Evolutionary conservation across 768 basidiomycete species (phyloP), one percentile per base, ranked within the genome.

Genomic region (Ramaria sp.): DNA sequence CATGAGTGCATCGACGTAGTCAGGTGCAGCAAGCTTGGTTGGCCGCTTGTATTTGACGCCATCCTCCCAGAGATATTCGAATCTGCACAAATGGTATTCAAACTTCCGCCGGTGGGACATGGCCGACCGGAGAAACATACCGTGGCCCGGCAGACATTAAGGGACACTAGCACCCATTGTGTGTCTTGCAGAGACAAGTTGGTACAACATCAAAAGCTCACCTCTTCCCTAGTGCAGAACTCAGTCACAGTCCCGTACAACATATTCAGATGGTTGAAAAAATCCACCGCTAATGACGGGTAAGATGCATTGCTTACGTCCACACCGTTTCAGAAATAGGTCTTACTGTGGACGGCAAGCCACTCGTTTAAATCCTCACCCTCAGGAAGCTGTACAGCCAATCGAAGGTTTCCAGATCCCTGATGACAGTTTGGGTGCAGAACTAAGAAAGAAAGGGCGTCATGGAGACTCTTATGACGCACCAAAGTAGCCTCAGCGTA

Each of bases 261-360:
- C 96, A 99, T 99, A 67, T 99, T 99, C 60, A 99, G 71, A 65
- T 99, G 96, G 65, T 98, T 99, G 77, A 98, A 99, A 72, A 99
- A 99, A 68, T 99, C 96, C 57, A 98, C 95, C 28, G 92, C 96
- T 99, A 61, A 53, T 32, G 48, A 47, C 8, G 25, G 42, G 18
- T 50, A 34, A 20, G 24, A 30, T 34, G 16, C 37, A 22, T 50
- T 25, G 24, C 24, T 13, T 20, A 56, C 47, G 8, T 43, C 9
- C 27, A 58, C 55, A 16, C 13, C 24, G 25, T 25, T 37, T 42
- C 32, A 38, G 16, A 22, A 32, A 37, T 36, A 22, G 20, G 43
- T 67, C 81, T 56, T 59, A 96, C 96, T 90, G 65, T 99, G 95
- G 7, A 99, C 95, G 12, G 96, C 96, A n/a, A 99, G 82, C 96